These are phyloP conservation scores for Oehlia diaphana DNA, from an alignment of 192 early-diverging fungal species.

Conservation along the genomic window DNA sequence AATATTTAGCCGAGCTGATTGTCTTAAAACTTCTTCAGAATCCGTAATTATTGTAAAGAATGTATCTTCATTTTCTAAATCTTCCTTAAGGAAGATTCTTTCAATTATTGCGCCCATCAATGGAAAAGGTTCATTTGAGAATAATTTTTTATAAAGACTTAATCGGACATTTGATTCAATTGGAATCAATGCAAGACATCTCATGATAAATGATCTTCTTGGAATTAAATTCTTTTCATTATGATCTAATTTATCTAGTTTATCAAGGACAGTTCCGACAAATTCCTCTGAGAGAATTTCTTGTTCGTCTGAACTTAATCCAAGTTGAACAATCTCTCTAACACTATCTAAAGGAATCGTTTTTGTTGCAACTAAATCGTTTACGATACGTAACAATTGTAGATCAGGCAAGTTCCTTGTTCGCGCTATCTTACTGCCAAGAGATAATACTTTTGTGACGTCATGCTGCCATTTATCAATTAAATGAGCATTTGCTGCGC, in stretches of 20 bases:
- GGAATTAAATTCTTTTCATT: conserved; percentile 16
- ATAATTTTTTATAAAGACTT: conserved; percentile 16
- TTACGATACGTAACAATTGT: not conserved
- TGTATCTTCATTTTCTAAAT: not conserved
- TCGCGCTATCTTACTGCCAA: not conserved
- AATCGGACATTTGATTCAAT: conserved; percentile 6
- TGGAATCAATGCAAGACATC: conserved; percentile 4
- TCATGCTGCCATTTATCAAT: conserved; percentile 4
- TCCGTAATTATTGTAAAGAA: conserved; percentile 7
- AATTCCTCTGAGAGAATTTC: conserved; percentile 10
- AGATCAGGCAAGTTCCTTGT: not conserved
- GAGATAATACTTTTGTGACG: conserved; percentile 15
- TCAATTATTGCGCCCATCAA: conserved; percentile 2
- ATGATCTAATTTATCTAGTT: conserved; percentile 1
- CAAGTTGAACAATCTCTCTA: not conserved
- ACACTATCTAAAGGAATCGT: not conserved
- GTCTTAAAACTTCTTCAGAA: not conserved
- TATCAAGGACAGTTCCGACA: not conserved
- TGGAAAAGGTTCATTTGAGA: conserved; percentile 8
- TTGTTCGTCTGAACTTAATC: not conserved
- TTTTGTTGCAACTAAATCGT: conserved; percentile 23
- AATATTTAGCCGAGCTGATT: conserved; percentile 10
- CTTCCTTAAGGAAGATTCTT: not conserved
- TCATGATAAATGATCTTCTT: conserved; percentile 1
- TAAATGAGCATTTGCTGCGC: not conserved